Evolutionary conservation across 2,329 filamentous ascomycete species (phyloP).

Genomic region (Lachnellula suecica): DNA sequence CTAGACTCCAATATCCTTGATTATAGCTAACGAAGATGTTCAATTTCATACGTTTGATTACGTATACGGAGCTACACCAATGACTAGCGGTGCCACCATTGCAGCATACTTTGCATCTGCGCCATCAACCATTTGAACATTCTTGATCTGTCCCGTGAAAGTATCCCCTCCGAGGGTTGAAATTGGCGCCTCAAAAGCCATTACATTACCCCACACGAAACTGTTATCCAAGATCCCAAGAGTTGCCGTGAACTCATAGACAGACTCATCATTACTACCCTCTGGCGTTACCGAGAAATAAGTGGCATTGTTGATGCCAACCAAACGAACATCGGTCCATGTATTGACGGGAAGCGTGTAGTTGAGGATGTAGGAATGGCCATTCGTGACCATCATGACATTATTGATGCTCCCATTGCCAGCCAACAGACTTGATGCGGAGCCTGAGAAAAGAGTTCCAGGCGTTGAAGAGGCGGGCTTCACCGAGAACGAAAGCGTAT

Average conservation of each 20-base stretch:
- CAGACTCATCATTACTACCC: conserved; percentile 5
- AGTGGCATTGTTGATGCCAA: conserved; percentile 37
- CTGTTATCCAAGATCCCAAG: conserved; percentile 19
- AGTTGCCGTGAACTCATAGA: conserved; percentile 21
- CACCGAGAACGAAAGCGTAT: conserved; percentile 50
- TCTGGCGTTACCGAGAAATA: conserved; percentile 26
- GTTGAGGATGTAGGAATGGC: conserved; percentile 40
- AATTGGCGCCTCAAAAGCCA: conserved; percentile 25
- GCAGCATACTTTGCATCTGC: background rate
- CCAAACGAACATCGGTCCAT: conserved; percentile 37
- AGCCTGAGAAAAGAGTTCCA: conserved; percentile 41
- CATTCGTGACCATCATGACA: conserved; percentile 38
- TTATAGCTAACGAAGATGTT: no score
- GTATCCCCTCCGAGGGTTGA: conserved; percentile 18
- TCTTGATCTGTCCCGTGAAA: conserved; percentile 21
- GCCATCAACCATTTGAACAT: conserved; percentile 18
- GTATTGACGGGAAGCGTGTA: conserved; percentile 37
- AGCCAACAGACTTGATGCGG: conserved; percentile 41
- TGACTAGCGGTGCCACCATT: background rate
- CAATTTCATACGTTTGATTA: no score
- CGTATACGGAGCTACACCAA: background rate
- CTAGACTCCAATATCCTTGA: no score
- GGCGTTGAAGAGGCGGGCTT: conserved; percentile 34
- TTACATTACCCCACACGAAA: conserved; percentile 22
- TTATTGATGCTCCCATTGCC: conserved; percentile 35